Conservation (phyloP, 305 asterid genomes). For the Rubia occidens region DNA sequence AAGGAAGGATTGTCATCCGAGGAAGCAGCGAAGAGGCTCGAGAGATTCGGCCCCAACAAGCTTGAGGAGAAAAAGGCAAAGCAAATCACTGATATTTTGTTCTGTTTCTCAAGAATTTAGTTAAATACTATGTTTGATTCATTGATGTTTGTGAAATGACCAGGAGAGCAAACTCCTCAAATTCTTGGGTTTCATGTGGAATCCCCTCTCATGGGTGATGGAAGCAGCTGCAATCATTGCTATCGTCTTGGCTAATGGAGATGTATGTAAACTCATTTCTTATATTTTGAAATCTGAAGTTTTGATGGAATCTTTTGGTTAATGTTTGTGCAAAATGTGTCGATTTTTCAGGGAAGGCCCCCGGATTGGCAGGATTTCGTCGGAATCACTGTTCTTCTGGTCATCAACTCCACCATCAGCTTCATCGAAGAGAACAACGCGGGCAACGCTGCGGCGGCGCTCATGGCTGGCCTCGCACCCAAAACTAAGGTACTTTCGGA, state of each 20-base stretch:
- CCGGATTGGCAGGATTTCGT: constrained; percentile 90
- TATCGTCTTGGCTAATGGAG: constrained; percentile 64
- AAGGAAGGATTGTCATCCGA: constrained; percentile 45
- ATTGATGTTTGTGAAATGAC: neutral
- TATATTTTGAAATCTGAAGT: too few relatives aligned
- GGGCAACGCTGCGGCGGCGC: constrained; percentile 82
- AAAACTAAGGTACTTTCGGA: constrained; percentile 49
- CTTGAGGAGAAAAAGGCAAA: constrained; percentile 71
- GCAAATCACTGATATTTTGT: neutral
- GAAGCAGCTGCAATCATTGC: constrained; percentile 65
- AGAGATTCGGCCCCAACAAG: constrained; percentile 69
- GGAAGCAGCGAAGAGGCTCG: constrained; percentile 56
- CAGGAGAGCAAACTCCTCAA: constrained; percentile 65
- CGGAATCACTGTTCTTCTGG: constrained; percentile 50
- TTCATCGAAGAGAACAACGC: constrained; percentile 85
- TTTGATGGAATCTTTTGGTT: neutral
- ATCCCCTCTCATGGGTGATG: constrained; percentile 74
- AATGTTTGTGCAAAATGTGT: constrained; percentile 1
- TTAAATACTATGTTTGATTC: neutral
- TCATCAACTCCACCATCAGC: constrained; percentile 81
- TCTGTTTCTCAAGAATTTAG: neutral
- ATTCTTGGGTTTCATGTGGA: constrained; percentile 74
- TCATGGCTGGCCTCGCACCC: constrained; percentile 89
- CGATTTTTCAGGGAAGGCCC: constrained; percentile 51
- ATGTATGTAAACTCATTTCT: constrained; percentile 22